These are phyloP conservation scores for Aspergillus ruber DNA, from an alignment of 2,329 filamentous ascomycete genomes.

Conservation along the genomic window DNA sequence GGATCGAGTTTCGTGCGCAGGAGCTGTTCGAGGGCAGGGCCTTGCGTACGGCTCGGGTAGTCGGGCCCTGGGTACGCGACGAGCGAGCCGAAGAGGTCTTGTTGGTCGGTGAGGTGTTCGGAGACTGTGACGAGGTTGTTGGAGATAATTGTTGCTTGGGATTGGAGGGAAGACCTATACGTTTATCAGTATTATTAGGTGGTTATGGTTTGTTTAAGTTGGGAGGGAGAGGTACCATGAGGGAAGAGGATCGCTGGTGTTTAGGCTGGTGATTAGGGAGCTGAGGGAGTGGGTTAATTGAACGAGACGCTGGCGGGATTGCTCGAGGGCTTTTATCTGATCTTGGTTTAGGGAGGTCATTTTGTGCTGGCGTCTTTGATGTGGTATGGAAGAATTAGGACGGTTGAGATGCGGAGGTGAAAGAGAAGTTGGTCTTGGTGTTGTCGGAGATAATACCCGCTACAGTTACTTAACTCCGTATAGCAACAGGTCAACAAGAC, in stretches of 20 bases:
- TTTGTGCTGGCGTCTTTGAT: neutral
- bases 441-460: no score
- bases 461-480: no score
- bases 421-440: no score
- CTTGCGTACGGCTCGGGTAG: conserved; percentile 64
- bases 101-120: conserved; percentile 58
- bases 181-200: conserved; percentile 2
- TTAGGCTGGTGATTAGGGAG: conserved; percentile 56
- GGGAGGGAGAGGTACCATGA: conserved; percentile 46
- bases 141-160: conserved; percentile 65
- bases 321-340: conserved; percentile 59
- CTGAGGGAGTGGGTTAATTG: conserved; percentile 64
- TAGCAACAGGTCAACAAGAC: no score
- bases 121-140: conserved; percentile 63
- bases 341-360: conserved; percentile 36
- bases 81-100: conserved; percentile 61
- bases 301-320: conserved; percentile 60
- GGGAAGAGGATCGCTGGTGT: conserved; percentile 60
- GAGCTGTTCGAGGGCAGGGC: conserved; percentile 57
- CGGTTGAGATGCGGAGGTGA: no score
- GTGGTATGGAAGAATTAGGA: neutral
- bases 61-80: conserved; percentile 70
- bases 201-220: neutral
- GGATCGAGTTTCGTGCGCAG: conserved; percentile 81
- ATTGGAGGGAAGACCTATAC: conserved; percentile 61